These are phyloP conservation scores for Chamaenerion angustifolium DNA, from an alignment of 345 rosid species.

Conservation along the genomic window DNA sequence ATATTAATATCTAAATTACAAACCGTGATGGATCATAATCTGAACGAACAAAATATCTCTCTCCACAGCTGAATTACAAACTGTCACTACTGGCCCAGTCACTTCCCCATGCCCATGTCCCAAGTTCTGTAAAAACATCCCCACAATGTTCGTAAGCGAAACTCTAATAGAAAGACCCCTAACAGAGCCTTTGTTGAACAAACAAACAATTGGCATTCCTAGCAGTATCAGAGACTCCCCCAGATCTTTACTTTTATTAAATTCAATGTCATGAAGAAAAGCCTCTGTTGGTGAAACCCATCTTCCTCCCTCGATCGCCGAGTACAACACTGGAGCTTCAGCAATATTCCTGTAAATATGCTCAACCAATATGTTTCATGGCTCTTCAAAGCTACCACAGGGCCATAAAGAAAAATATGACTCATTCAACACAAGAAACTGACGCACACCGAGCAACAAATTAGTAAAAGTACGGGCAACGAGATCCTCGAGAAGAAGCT, in stretches of 20 bases:
- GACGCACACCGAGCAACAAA: slow-evolving; percentile 58
- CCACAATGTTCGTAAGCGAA: slow-evolving; percentile 40
- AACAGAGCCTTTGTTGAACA: no score
- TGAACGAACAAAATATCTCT: no score
- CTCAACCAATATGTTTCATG: slow-evolving; percentile 83
- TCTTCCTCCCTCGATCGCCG: slow-evolving; percentile 58
- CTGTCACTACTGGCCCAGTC: slow-evolving; percentile 17
- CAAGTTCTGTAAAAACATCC: slow-evolving; percentile 33
- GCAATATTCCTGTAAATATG: slow-evolving; percentile 52
- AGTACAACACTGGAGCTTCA: slow-evolving; percentile 45
- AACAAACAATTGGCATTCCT: slow-evolving; percentile 72
- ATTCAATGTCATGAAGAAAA: slow-evolving; percentile 73
- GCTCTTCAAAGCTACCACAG: slow-evolving; percentile 78
- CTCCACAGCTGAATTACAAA: no score
- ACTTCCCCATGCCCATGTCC: slow-evolving; percentile 21
- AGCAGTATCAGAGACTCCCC: slow-evolving; percentile 58
- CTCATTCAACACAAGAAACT: slow-evolving; percentile 41
- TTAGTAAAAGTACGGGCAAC: slow-evolving; percentile 55
- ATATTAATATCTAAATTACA: no score
- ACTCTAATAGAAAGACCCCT: slow-evolving; percentile 43
- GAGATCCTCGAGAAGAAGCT: slow-evolving; percentile 86
- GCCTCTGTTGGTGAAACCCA: slow-evolving; percentile 82
- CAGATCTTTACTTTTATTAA: slow-evolving; percentile 53
- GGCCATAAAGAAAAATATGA: slow-evolving; percentile 77
- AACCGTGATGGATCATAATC: no score